A percentile compares a stretch with the other conserved stretches of the same genome.
These are phyloP conservation scores for Dunaliella sp. DNA, from an alignment of 139 green algal species.

Conservation along the genomic window DNA sequence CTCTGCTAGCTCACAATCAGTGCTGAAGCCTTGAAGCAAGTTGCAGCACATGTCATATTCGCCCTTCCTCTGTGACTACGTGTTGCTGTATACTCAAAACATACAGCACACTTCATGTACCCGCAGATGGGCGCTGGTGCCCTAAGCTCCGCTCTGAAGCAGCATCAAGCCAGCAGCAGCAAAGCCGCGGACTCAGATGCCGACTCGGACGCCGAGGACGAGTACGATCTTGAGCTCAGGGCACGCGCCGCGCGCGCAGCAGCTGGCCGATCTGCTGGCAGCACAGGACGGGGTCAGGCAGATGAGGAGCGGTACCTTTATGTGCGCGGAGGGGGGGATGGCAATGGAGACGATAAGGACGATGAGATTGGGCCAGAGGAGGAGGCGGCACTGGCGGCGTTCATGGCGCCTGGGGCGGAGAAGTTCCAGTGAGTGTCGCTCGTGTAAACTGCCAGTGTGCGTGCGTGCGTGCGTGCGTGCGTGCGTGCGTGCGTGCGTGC, in stretches of 20 bases:
- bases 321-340: slow-evolving; percentile 1
- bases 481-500: slow-evolving; percentile 24
- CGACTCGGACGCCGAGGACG: slow-evolving; percentile 30
- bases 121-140: slow-evolving; percentile 23
- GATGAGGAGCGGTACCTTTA: neutral
- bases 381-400: slow-evolving; percentile 79
- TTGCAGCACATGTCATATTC: too few species aligned
- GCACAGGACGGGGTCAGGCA: slow-evolving; percentile 18
- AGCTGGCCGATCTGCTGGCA: neutral
- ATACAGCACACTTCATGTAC: too few species aligned
- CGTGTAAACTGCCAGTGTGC: too few species aligned
- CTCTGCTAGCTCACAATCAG: too few species aligned
- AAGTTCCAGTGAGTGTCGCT: neutral
- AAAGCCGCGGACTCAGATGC: slow-evolving; percentile 21
- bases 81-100: too few species aligned
- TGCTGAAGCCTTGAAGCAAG: too few species aligned
- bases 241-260: slow-evolving; percentile 8
- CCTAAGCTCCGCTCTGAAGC: slow-evolving; percentile 37
- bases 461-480: slow-evolving; percentile 20
- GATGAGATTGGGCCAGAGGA: slow-evolving; percentile 62
- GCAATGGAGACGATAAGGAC: slow-evolving; percentile 45
- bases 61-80: too few species aligned
- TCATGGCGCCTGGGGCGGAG: slow-evolving; percentile 52
- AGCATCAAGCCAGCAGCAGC: slow-evolving; percentile 10
- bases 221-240: slow-evolving; percentile 16